Percentiles rank a stretch among this genome's conserved stretches.
phyloP scores from a whole-genome alignment of 2,329 filamentous ascomycete species.

The Fusarium devonianum region DNA sequence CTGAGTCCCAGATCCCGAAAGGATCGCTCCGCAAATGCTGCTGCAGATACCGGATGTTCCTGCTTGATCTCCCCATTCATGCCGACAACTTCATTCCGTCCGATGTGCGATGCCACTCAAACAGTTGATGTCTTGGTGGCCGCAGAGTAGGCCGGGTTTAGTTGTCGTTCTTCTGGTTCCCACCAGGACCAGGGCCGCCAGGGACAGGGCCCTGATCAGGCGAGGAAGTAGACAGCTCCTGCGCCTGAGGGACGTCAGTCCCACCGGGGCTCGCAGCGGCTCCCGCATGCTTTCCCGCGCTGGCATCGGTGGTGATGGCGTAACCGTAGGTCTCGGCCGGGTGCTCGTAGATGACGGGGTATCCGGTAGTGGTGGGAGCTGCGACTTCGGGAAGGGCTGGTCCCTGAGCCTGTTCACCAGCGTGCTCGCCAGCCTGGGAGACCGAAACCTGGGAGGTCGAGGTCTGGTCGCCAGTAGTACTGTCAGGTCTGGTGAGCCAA shows the following conservation, averaged over 20 bases:
- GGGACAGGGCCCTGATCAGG: neutral
- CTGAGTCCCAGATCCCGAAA: slow-evolving; percentile 8
- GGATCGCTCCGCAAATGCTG: slow-evolving; percentile 6
- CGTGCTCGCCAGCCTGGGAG: no score
- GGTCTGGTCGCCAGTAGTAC: neutral
- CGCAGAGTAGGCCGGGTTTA: neutral
- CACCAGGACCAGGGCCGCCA: neutral
- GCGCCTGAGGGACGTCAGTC: neutral
- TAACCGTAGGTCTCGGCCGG: neutral
- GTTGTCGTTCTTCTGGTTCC: neutral
- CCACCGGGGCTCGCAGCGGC: neutral
- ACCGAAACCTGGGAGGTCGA: neutral
- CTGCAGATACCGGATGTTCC: slow-evolving; percentile 6
- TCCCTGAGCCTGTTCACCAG: neutral
- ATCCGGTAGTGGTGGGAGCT: neutral
- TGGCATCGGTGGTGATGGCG: neutral
- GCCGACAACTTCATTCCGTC: neutral
- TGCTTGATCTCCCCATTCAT: neutral
- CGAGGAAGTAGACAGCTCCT: neutral
- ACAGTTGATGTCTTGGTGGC: neutral
- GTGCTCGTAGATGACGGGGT: neutral
- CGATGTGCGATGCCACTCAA: neutral
- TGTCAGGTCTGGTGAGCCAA: neutral
- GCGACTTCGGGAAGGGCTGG: neutral
- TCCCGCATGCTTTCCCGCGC: neutral